Evolutionary conservation across 2,329 filamentous ascomycete species (phyloP), one percentile per base, ranked within the genome.

Genomic region (Lecanicillium sp.): DNA sequence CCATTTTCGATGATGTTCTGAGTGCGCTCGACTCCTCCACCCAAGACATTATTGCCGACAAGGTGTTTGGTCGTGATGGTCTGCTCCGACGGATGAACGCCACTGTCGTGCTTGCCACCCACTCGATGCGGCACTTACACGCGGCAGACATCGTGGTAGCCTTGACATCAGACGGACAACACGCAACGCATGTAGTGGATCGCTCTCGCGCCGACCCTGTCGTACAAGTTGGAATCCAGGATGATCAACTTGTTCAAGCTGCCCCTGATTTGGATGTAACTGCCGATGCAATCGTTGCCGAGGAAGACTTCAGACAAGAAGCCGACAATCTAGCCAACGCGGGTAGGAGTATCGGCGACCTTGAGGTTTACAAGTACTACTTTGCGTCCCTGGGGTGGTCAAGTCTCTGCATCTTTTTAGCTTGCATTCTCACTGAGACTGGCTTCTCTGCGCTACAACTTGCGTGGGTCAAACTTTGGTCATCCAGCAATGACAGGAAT

Each of bases 301-400:
- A 40, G 20, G 30, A 40, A 33, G 38, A 35, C 31, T 38, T 15
- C 29, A 31, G 28, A 38, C 18, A 40, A 35, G 36, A 38, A 38
- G 36, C 36, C 36, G 27, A 29, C 12, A 18, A 35, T 29, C 15
- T 39, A 33, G 37, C 37, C 20, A 33, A 34, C 3, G 31, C 31
- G 27, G 29, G 27, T 28, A 35, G 33, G 33, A 30, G 28, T 22
- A 35, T 40, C 17, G 38, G 38, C 38, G 29, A 43, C 22, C 15
- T 40, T 22, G 20, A 20, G 5, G 34, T 41, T 14, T 41, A 41
- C 22, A 45, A 45, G 20, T 45, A 34, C 31, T 45, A 45, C 19
- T 40, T 45, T 18, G 13, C 17, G n/a, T 42, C 43, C 1, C 19
- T 43, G 13, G 37, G 37, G 3, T 40, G 36, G 40, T 15, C 27